Conservation (phyloP, 441 rosid genomes). For the Mallotus japonicus region DNA sequence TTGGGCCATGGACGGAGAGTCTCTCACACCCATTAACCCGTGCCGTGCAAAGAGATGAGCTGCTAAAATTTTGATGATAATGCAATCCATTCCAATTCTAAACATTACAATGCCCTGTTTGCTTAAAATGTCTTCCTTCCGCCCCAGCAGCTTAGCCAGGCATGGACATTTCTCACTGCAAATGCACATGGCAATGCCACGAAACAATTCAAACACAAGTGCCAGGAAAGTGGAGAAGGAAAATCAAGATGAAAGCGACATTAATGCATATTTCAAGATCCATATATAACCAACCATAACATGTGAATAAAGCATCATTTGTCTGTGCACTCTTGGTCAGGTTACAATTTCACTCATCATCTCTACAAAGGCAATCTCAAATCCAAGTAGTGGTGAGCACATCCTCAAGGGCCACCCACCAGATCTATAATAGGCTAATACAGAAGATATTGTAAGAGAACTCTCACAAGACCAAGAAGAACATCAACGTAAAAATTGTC, state of each 20-base stretch:
- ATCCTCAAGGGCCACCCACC: background rate
- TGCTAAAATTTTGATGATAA: no score
- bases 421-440: background rate
- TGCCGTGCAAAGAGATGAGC: background rate
- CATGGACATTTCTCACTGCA: no score
- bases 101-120: no score
- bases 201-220: background rate
- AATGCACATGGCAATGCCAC: background rate
- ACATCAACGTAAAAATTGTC: background rate
- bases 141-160: background rate
- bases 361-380: no score
- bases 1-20: no score
- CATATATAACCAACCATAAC: background rate
- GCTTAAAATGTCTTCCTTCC: no score
- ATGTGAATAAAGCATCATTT: no score
- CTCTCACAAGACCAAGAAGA: background rate
- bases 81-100: no score
- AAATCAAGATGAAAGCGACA: conserved; percentile 4
- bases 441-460: background rate
- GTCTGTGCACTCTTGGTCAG: background rate
- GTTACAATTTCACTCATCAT: background rate
- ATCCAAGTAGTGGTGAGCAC: background rate
- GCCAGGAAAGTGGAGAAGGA: background rate
- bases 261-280: background rate
- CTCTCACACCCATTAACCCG: no score